phyloP scores from a whole-genome alignment of 352 stramenopile species.

The Blastocystis sp. region DNA sequence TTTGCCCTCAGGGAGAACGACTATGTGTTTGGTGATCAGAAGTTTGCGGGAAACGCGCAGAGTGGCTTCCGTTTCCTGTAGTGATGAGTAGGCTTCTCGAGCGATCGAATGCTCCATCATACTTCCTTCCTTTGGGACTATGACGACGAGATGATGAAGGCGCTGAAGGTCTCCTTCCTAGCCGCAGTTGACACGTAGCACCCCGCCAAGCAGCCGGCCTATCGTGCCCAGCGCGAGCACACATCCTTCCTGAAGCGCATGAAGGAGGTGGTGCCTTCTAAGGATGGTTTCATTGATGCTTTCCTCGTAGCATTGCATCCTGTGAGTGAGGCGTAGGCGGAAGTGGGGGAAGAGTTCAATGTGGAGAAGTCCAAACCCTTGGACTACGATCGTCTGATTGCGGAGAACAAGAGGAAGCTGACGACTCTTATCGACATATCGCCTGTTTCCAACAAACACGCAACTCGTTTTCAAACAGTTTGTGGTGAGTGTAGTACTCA shows the following conservation, averaged over 20 bases:
- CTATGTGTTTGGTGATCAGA: slow-evolving; percentile 88
- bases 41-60: slow-evolving; percentile 94
- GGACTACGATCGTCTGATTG: slow-evolving; percentile 56
- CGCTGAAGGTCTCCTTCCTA: slow-evolving; percentile 79
- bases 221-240: slow-evolving; percentile 86
- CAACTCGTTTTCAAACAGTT: slow-evolving; percentile 27
- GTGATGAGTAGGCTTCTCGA: slow-evolving; percentile 60
- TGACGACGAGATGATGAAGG: slow-evolving; percentile 87
- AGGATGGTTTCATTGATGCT: slow-evolving; percentile 72
- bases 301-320: slow-evolving; percentile 1
- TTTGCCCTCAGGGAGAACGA: slow-evolving; percentile 90
- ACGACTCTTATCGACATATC: slow-evolving; percentile 43
- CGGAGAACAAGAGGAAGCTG: slow-evolving; percentile 35
- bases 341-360: slow-evolving; percentile 43
- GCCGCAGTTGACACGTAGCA: background rate
- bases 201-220: slow-evolving; percentile 87
- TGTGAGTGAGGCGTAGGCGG: background rate
- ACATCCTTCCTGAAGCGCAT: slow-evolving; percentile 87
- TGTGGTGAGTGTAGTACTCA: slow-evolving; percentile 65
- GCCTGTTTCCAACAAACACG: slow-evolving; percentile 34
- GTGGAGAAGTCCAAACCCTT: background rate
- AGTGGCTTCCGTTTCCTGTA: slow-evolving; percentile 71
- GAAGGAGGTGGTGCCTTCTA: slow-evolving; percentile 75
- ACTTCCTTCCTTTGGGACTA: slow-evolving; percentile 96
- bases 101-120: slow-evolving; percentile 88